A percentile compares a stretch with the other conserved stretches of the same genome.
phyloP scores from a whole-genome alignment of 2,329 filamentous ascomycete genomes.

The Fusarium subglutinans region DNA sequence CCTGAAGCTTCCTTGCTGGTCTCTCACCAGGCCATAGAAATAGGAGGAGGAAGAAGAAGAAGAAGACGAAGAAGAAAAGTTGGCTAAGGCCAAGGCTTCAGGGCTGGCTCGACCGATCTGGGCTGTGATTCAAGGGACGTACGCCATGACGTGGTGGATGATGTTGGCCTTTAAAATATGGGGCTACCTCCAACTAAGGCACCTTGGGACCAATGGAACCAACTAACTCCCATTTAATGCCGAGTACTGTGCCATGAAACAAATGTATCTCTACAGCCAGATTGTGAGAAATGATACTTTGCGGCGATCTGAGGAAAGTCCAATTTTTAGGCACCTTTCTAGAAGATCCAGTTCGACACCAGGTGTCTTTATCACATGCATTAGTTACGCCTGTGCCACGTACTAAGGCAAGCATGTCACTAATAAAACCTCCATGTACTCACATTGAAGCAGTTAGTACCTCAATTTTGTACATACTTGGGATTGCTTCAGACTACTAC shows the following conservation, averaged over 20 bases:
- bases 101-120: conserved; percentile 25
- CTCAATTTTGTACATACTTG: neutral
- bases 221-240: neutral
- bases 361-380: conserved; percentile 22
- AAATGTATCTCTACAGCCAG: neutral
- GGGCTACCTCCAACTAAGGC: neutral
- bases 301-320: neutral
- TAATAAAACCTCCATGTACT: neutral
- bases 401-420: neutral
- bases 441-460: neutral
- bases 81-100: conserved; percentile 7
- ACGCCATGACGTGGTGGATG: conserved; percentile 30
- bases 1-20: conserved; percentile 1
- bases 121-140: conserved; percentile 15
- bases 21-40: conserved; percentile 4
- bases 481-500: neutral
- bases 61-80: neutral
- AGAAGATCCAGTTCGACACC: conserved; percentile 1
- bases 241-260: neutral
- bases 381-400: conserved; percentile 4
- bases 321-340: neutral
- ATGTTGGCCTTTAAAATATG: conserved; percentile 31
- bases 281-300: neutral
- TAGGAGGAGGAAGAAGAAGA: neutral
- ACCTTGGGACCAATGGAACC: too few relatives aligned